These are phyloP conservation scores for Hygrophoropsis aurantiaca DNA, from an alignment of 768 basidiomycete species.

Conservation along the genomic window DNA sequence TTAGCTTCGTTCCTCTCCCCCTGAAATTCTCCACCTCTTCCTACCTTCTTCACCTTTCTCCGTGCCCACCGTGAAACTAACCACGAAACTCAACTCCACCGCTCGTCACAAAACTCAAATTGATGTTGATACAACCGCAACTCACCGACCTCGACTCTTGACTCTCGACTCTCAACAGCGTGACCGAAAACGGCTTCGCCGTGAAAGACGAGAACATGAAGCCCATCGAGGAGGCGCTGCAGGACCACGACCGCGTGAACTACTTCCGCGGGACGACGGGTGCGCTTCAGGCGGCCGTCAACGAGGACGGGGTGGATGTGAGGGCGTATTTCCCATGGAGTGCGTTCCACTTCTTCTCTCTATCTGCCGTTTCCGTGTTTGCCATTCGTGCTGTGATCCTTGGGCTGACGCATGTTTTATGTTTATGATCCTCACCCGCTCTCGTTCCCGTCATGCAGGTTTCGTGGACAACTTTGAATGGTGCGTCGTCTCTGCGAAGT, in stretches of 20 bases:
- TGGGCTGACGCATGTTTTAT: too few relatives aligned
- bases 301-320: constrained; percentile 63
- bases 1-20: too few relatives aligned
- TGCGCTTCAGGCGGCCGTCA: constrained; percentile 54
- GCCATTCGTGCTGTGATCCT: too few relatives aligned
- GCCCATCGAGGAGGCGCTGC: constrained; percentile 51
- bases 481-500: constrained; percentile 18
- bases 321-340: constrained; percentile 70
- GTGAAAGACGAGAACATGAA: constrained; percentile 61
- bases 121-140: too few relatives aligned
- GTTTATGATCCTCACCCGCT: background rate
- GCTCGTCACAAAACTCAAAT: too few relatives aligned
- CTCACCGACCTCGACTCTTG: constrained; percentile 1
- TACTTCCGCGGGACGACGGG: constrained; percentile 63
- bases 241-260: constrained; percentile 63
- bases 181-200: constrained; percentile 76
- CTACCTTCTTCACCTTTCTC: too few relatives aligned
- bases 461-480: constrained; percentile 75
- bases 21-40: too few relatives aligned
- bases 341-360: constrained; percentile 27
- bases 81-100: too few relatives aligned
- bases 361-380: too few relatives aligned
- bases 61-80: too few relatives aligned
- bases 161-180: constrained; percentile 44
- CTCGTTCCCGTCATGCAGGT: constrained; percentile 33